Conservation (phyloP, 768 basidiomycete genomes). For the Hortiboletus flavorubellus region DNA sequence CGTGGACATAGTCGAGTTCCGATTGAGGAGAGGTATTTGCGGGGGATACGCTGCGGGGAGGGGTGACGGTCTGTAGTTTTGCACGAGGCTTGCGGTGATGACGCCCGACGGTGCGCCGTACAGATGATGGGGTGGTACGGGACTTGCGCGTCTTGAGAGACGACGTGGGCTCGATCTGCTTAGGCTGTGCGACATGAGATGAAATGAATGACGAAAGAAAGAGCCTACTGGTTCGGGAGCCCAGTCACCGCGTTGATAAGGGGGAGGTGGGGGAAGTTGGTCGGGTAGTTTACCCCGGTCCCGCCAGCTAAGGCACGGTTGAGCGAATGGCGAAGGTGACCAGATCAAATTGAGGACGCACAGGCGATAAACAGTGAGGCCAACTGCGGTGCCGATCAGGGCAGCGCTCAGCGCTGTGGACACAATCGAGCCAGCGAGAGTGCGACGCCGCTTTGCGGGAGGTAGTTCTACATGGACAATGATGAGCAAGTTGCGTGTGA, state of each 20-base stretch:
- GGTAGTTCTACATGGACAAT: slow-evolving; percentile 65
- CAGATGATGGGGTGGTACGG: slow-evolving; percentile 30
- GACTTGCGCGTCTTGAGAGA: slow-evolving; percentile 39
- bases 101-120: slow-evolving; percentile 35
- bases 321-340: neutral
- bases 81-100: slow-evolving; percentile 35
- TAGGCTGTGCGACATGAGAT: slow-evolving; percentile 21
- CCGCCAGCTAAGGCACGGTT: slow-evolving; percentile 56
- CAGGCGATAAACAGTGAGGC: slow-evolving; percentile 84
- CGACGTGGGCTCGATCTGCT: slow-evolving; percentile 35
- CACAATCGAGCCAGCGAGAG: slow-evolving; percentile 78
- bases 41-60: slow-evolving; percentile 29
- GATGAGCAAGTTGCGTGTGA: slow-evolving; percentile 40
- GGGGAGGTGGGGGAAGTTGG: slow-evolving; percentile 53
- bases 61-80: slow-evolving; percentile 20
- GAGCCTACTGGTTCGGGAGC: slow-evolving; percentile 36
- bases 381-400: slow-evolving; percentile 82
- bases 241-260: slow-evolving; percentile 64
- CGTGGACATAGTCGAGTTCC: slow-evolving; percentile 42
- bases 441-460: slow-evolving; percentile 75
- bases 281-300: slow-evolving; percentile 61
- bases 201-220: neutral
- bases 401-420: slow-evolving; percentile 83
- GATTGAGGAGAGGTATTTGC: slow-evolving; percentile 32
- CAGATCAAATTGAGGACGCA: slow-evolving; percentile 38